Evolutionary conservation across 768 basidiomycete genomes (phyloP).

Genomic region (Cystoderma amianthinum): DNA sequence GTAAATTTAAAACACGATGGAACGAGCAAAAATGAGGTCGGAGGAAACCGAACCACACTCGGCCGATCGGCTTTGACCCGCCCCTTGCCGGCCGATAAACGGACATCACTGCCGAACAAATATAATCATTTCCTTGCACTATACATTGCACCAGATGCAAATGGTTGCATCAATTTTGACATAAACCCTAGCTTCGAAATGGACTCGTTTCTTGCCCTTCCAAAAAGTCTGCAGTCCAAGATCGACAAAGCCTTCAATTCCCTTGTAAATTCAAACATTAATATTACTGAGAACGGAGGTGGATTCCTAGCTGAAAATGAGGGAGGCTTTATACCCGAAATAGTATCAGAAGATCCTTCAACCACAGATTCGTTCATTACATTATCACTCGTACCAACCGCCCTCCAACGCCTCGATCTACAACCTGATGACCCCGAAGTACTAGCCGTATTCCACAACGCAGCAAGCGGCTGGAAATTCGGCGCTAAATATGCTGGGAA

Average conservation of each 20-base stretch:
- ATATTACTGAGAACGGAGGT: not conserved
- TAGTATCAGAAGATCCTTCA: not conserved
- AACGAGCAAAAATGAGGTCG: slow-evolving; percentile 15
- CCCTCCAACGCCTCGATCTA: slow-evolving; percentile 57
- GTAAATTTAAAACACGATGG: slow-evolving; percentile 11
- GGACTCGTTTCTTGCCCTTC: not conserved
- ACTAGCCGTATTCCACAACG: slow-evolving; percentile 66
- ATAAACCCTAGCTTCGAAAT: too few relatives aligned
- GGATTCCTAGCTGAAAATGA: not conserved
- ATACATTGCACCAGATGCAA: too few relatives aligned
- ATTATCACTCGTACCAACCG: slow-evolving; percentile 49
- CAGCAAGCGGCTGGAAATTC: slow-evolving; percentile 64
- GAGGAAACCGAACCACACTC: slow-evolving; percentile 18
- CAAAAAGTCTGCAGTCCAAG: not conserved
- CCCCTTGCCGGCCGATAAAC: not conserved
- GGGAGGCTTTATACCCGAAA: not conserved
- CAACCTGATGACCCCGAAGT: slow-evolving; percentile 70
- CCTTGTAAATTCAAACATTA: not conserved
- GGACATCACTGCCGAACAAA: not conserved
- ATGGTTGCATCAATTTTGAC: too few relatives aligned
- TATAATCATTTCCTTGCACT: too few relatives aligned
- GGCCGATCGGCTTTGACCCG: too few relatives aligned
- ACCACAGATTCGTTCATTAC: slow-evolving; percentile 26
- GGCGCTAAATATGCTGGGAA: slow-evolving; percentile 11
- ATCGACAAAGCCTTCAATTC: not conserved